phyloP scores from a whole-genome alignment of 495 filamentous ascomycete species.

The Venustampulla echinocandica region DNA sequence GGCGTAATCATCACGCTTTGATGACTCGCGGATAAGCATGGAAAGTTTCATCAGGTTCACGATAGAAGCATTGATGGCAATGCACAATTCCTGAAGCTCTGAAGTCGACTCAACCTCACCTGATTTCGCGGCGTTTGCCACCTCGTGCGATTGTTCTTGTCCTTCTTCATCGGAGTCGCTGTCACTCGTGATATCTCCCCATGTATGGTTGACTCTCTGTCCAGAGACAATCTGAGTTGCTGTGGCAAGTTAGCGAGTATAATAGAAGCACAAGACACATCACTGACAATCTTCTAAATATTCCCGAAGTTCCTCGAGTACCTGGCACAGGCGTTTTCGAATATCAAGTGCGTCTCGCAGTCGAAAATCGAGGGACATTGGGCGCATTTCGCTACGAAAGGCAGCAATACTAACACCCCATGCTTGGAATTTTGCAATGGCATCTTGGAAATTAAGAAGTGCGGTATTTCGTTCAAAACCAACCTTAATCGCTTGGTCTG shows the following conservation, averaged over 20 bases:
- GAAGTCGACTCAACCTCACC: slow-evolving; percentile 4
- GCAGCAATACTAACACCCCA: slow-evolving; percentile 41
- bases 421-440: slow-evolving; percentile 31
- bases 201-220: slow-evolving; percentile 6
- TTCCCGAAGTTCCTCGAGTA: slow-evolving; percentile 25
- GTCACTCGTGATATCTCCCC: slow-evolving; percentile 7
- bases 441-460: slow-evolving; percentile 21
- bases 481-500: neutral
- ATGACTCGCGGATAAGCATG: slow-evolving; percentile 28
- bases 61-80: slow-evolving; percentile 20
- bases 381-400: slow-evolving; percentile 24
- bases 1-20: slow-evolving; percentile 26
- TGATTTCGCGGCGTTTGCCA: neutral
- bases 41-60: slow-evolving; percentile 29
- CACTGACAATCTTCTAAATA: slow-evolving; percentile 5
- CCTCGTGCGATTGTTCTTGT: neutral
- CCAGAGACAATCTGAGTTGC: slow-evolving; percentile 11
- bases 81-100: slow-evolving; percentile 17
- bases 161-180: neutral
- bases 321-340: slow-evolving; percentile 25
- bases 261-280: neutral
- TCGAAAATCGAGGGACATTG: slow-evolving; percentile 37
- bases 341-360: slow-evolving; percentile 39
- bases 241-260: neutral
- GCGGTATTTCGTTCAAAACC: slow-evolving; percentile 4